Evolutionary conservation across 2,329 filamentous ascomycete genomes (phyloP), one percentile per base, ranked within the genome.

Genomic region (Penicillium sp.): DNA sequence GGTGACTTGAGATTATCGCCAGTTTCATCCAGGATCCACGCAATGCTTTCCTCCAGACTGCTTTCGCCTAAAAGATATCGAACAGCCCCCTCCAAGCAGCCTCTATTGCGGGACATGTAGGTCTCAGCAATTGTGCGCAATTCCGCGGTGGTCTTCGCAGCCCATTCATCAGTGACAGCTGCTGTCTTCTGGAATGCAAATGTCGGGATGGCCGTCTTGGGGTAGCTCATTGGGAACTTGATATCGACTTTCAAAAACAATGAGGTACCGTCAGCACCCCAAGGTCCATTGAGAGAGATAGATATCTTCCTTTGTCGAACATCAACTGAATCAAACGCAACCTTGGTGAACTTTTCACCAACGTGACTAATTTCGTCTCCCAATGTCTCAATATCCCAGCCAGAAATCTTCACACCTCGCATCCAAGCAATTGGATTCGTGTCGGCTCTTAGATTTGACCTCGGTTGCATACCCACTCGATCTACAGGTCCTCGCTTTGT

Each of bases 341-440:
- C 79, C 61, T 84, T 84, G 16, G 77, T 81, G 64, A 84, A 86
- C 51, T 81, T 84, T 51, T 82, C 79, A 9, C 81, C 82, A 18
- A 85, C 83, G 32, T 82, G 75, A 10, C 80, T 82, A 49, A 87
- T 85, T 63, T 86, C 84, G 56, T 84, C 82, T 14, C 80, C 82
- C 7, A 86, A 67, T 10, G 74, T 81, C 66, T 82, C 80, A 47
- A 77, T 78, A 57, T 75, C 78, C 80, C 76, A 77, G 27, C 74
- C 75, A 2, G 76, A 77, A 51, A 86, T 84, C 59, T 84, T 85
- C 38, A 87, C 82, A 47, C 84, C 84, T 53, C 81, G 81, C 81
- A 86, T 85, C 84, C 84, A 87, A 2, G 79, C 76, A 51, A 87
- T 85, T 14, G 82, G 81, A 53, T 84, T 83, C 19, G 79, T 78